These are phyloP conservation scores for Conoideocrella luteorostrata DNA, from an alignment of 2,329 filamentous ascomycete species.

Conservation along the genomic window DNA sequence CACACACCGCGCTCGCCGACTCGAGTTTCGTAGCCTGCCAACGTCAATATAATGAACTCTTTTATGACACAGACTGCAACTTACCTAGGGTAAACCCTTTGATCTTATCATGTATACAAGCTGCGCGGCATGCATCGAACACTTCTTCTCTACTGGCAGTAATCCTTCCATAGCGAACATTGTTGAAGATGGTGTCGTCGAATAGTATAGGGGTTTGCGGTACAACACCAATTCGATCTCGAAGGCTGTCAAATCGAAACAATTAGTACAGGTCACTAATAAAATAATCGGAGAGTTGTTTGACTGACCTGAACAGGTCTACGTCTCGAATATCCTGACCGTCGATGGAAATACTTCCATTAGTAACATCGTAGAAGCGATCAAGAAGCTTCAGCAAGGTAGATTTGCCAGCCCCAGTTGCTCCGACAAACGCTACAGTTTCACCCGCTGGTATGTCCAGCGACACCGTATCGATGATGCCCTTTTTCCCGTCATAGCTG, in stretches of 20 bases:
- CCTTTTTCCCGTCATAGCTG: slow-evolving; percentile 53
- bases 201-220: slow-evolving; percentile 51
- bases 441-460: slow-evolving; percentile 45
- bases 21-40: slow-evolving; percentile 40
- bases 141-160: slow-evolving; percentile 50
- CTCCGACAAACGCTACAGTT: slow-evolving; percentile 54
- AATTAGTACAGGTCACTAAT: slow-evolving; percentile 15
- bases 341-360: slow-evolving; percentile 48
- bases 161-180: slow-evolving; percentile 50
- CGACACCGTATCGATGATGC: slow-evolving; percentile 48
- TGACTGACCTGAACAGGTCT: slow-evolving; percentile 37
- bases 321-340: slow-evolving; percentile 51
- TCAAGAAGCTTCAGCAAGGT: slow-evolving; percentile 52
- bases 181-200: slow-evolving; percentile 53
- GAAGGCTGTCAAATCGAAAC: slow-evolving; percentile 30
- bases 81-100: slow-evolving; percentile 43
- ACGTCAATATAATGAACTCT: not conserved
- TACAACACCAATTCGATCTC: slow-evolving; percentile 49
- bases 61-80: not conserved
- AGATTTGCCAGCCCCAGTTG: slow-evolving; percentile 54
- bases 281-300: not conserved
- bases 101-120: slow-evolving; percentile 54
- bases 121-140: slow-evolving; percentile 46
- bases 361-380: slow-evolving; percentile 51
- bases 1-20: slow-evolving; percentile 46